phyloP scores from a whole-genome alignment of 306 rosid genomes.

The Fagus crenata region DNA sequence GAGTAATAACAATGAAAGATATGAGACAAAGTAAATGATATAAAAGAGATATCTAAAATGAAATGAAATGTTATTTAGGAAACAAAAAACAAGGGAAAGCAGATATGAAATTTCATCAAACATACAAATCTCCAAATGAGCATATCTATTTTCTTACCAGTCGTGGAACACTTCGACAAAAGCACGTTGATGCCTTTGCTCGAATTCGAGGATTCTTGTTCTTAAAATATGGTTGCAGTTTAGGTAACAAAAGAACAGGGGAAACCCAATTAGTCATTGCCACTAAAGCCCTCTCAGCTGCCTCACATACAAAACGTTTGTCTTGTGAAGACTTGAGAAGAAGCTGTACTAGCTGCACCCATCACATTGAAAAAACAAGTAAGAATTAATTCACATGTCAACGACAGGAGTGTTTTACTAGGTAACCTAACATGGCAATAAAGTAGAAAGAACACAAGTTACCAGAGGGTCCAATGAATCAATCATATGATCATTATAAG shows the following conservation, averaged over 20 bases:
- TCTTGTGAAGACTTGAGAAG: conserved; percentile 98
- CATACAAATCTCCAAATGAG: conserved; percentile 11
- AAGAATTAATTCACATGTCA: conserved; percentile 19
- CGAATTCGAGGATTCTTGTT: conserved; percentile 86
- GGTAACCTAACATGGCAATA: conserved; percentile 19
- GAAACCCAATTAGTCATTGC: conserved; percentile 81
- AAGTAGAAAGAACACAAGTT: conserved; percentile 31
- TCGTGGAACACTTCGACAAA: conserved; percentile 82
- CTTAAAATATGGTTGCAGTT: conserved; percentile 84
- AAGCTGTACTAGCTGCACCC: conserved; percentile 82
- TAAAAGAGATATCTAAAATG: background rate
- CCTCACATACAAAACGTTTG: conserved; percentile 96
- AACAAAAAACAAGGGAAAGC: background rate
- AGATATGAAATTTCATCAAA: background rate
- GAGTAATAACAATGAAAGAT: background rate
- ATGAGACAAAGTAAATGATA: background rate
- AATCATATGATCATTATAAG: conserved; percentile 66
- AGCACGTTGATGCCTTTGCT: conserved; percentile 89
- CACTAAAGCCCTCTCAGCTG: conserved; percentile 88
- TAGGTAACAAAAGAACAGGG: conserved; percentile 74
- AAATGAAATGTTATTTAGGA: background rate
- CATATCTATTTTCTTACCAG: conserved; percentile 55
- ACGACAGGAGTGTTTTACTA: background rate
- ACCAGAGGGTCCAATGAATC: conserved; percentile 94
- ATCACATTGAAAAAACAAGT: conserved; percentile 24